Conservation (phyloP, 192 early-diverging fungal species). For the Entomortierella beljakovae region DNA sequence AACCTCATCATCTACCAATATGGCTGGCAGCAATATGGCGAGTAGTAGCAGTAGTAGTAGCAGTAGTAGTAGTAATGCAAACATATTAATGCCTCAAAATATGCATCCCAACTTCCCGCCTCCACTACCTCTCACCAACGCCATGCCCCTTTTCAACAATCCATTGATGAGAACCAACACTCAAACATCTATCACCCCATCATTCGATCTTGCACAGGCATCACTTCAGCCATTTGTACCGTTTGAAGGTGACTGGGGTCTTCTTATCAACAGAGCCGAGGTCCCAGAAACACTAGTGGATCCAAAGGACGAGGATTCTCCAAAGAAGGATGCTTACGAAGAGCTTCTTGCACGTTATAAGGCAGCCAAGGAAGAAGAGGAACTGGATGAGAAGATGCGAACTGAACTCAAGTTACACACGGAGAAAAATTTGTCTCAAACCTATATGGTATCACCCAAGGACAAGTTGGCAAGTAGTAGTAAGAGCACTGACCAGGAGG, state of each 20-base stretch:
- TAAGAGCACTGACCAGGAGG: slow-evolving; percentile 1
- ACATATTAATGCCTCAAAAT: not conserved
- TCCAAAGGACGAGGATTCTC: slow-evolving; percentile 16
- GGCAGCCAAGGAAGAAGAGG: slow-evolving; percentile 16
- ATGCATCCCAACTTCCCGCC: not conserved
- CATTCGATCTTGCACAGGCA: not conserved
- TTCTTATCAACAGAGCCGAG: slow-evolving; percentile 38
- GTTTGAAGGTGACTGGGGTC: slow-evolving; percentile 35
- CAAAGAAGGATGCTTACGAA: not conserved
- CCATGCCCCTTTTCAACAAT: not conserved
- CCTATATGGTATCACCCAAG: slow-evolving; percentile 25
- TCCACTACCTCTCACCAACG: not conserved
- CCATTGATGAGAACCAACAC: not conserved
- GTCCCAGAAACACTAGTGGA: slow-evolving; percentile 14
- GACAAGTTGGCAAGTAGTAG: not conserved
- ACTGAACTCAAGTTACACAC: slow-evolving; percentile 13
- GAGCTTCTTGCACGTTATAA: slow-evolving; percentile 26
- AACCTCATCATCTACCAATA: not conserved
- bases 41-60: not conserved
- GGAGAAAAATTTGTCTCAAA: slow-evolving; percentile 13
- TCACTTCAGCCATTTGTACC: slow-evolving; percentile 32
- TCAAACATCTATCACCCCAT: not conserved
- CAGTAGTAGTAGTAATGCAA: not conserved
- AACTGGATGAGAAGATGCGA: slow-evolving; percentile 23
- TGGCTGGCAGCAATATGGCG: not conserved